phyloP scores from a whole-genome alignment of 2,329 filamentous ascomycete genomes.

The Helminthosporium solani region DNA sequence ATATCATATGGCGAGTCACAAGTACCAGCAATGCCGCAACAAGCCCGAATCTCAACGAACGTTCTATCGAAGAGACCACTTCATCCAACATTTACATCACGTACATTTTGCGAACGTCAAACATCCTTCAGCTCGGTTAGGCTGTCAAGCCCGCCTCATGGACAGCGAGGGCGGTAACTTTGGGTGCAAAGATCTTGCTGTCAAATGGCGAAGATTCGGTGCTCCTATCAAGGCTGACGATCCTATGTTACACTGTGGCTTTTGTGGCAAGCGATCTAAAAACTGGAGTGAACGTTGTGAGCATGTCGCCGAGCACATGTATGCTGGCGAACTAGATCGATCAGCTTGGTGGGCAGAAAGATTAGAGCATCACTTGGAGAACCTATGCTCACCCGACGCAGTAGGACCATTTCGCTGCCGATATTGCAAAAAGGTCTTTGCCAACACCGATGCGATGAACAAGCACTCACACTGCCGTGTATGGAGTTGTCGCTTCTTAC shows the following conservation, averaged over 20 bases:
- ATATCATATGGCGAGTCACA: constrained; percentile 36
- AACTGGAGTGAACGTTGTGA: constrained; percentile 36
- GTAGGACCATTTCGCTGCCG: constrained; percentile 37
- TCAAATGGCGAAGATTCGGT: constrained; percentile 39
- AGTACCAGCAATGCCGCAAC: constrained; percentile 37
- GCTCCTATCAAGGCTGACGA: constrained; percentile 38
- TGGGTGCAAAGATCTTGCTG: constrained; percentile 38
- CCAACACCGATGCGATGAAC: constrained; percentile 31
- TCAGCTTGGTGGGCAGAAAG: constrained; percentile 37
- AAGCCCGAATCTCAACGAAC: constrained; percentile 40
- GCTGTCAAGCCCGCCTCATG: constrained; percentile 34
- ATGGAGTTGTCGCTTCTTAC: constrained; percentile 39
- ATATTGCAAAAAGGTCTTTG: constrained; percentile 37
- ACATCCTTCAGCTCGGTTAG: constrained; percentile 35
- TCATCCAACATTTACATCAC: constrained; percentile 38
- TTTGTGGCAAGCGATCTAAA: constrained; percentile 35
- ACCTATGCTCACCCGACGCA: constrained; percentile 28
- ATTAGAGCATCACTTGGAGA: constrained; percentile 35
- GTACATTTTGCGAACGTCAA: constrained; percentile 38
- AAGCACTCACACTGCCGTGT: constrained; percentile 38
- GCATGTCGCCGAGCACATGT: constrained; percentile 37
- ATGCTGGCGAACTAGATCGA: constrained; percentile 29
- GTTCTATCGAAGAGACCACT: constrained; percentile 40
- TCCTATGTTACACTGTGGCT: constrained; percentile 40
- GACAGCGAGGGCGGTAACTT: constrained; percentile 33